Base-by-base conservation (phyloP, 1,284 basidiomycete genomes). In the Ganoderma sp. region DNA sequence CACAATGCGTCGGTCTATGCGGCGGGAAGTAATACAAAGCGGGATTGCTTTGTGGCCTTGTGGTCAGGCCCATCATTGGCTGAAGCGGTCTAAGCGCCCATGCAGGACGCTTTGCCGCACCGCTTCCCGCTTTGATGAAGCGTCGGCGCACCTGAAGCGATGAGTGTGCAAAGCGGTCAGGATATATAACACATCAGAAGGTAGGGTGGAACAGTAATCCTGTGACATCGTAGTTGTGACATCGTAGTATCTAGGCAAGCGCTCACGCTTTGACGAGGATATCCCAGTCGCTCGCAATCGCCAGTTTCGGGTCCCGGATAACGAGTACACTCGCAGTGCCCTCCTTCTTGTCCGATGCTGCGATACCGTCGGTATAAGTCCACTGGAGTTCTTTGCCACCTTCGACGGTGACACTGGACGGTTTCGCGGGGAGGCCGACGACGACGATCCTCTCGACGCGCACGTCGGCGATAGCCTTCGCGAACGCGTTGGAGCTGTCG, bases 401-500 rank as follows among this genome's bases (percentile, higher is more conserved):
- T n/a, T 60, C 58, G 5, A 86, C 76, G 74, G 81, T 84, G 8
- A 95, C 90, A 67, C 81, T 83, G 67, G 76, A 83, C 3, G 94
- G 94, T 77, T 86, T 88, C 57, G 71, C 75, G n/a, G 80, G 78
- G 66, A 96, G 79, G 1, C 96, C 96, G 12, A 96, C 80, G 3
- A 98, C 82, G 45, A 95, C 84, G 42, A 98, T 79, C 77, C 89
- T 89, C 81, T 97, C 95, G 22, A 98, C 88, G 61, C 89, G 82
- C 66, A 98, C 94, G 41, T 85, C 82, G 63, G 76, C 81, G 43
- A 97, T 84, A 70, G 79, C 86, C 80, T 85, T 82, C 58, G 91
- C 92, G 80, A 89, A 98, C 14, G 78, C 81, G 76, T 97, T 97
- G 12, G 76, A 74, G 64, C 83, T 81, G 75, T 82, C 77, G 74